Percentiles rank a stretch among this genome's conserved stretches.
Evolutionary conservation across 495 filamentous ascomycete species (phyloP).

Genomic region (Jackrogersella minutella): DNA sequence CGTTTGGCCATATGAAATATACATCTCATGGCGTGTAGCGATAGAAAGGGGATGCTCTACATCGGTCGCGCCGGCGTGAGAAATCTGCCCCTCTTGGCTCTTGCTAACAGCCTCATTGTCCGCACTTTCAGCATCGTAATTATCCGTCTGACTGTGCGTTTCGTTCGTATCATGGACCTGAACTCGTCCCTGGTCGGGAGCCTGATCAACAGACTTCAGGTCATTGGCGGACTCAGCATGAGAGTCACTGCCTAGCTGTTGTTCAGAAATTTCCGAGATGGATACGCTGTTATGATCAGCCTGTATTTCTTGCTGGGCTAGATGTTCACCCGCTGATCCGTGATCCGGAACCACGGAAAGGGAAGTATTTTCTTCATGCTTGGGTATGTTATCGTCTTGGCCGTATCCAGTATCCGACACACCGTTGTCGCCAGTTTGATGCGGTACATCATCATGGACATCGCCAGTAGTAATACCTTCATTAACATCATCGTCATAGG

Average conservation of each 20-base stretch:
- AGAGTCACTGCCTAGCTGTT: slow-evolving; percentile 51
- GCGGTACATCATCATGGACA: slow-evolving; percentile 23
- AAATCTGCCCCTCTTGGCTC: slow-evolving; percentile 14
- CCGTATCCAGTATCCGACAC: slow-evolving; percentile 46
- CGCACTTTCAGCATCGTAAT: background rate
- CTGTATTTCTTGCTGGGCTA: slow-evolving; percentile 5
- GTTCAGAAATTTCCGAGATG: slow-evolving; percentile 51
- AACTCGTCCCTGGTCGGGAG: slow-evolving; percentile 26
- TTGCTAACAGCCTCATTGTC: background rate
- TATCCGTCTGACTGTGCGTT: slow-evolving; percentile 3
- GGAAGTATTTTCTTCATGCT: slow-evolving; percentile 7
- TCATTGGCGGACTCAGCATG: slow-evolving; percentile 46
- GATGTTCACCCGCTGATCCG: slow-evolving; percentile 3
- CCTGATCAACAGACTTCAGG: slow-evolving; percentile 28
- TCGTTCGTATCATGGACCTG: slow-evolving; percentile 20
- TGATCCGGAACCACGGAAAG: background rate
- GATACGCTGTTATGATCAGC: background rate
- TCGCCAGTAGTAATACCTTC: slow-evolving; percentile 47
- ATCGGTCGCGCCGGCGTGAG: background rate
- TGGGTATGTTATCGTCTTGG: background rate
- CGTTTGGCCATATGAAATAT: slow-evolving; percentile 68
- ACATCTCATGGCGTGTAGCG: slow-evolving; percentile 39
- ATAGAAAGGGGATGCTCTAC: slow-evolving; percentile 36
- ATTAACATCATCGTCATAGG: background rate
- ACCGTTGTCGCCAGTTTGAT: slow-evolving; percentile 21